Evolutionary conservation across 2,329 filamentous ascomycete genomes (phyloP).

Genomic region (Xylaria sp.): DNA sequence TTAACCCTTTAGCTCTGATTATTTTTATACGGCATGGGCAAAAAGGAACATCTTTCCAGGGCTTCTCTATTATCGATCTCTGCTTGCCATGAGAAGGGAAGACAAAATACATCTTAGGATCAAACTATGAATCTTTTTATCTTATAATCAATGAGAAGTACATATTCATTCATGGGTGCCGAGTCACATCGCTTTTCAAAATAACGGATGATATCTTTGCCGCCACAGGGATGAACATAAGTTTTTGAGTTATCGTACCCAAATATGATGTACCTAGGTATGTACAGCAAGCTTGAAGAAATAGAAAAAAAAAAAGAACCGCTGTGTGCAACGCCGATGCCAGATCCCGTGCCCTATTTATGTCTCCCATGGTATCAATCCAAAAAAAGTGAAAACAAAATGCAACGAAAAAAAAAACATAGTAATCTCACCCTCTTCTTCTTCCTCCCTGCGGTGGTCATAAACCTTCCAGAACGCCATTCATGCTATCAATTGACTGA

Average conservation of each 20-base stretch:
- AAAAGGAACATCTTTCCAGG: not conserved
- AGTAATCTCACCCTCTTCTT: not conserved
- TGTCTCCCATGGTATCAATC: constrained; percentile 29
- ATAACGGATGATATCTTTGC: not conserved
- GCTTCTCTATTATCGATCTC: constrained; percentile 13
- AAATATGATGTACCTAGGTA: constrained; percentile 7
- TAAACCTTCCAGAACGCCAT: constrained; percentile 18
- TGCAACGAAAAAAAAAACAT: not conserved
- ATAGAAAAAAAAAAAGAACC: not conserved
- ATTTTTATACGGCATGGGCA: constrained; percentile 1
- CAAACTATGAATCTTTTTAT: constrained; percentile 9
- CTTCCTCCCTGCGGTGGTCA: not conserved
- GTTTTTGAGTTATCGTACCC: not conserved
- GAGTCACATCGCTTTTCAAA: not conserved
- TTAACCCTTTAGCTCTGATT: not conserved
- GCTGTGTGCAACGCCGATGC: constrained; percentile 10
- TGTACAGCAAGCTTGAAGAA: constrained; percentile 10
- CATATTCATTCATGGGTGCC: constrained; percentile 19
- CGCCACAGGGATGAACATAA: constrained; percentile 3
- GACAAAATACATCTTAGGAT: constrained; percentile 6
- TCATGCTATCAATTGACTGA: constrained; percentile 16
- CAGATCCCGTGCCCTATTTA: constrained; percentile 5
- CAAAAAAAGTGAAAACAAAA: not conserved
- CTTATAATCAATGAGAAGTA: constrained; percentile 10
- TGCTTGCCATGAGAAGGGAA: not conserved